Percentiles rank a stretch among this genome's conserved stretches.
Conservation (phyloP, 2,329 filamentous ascomycete genomes). For the Neocatenulostroma microsporum region DNA sequence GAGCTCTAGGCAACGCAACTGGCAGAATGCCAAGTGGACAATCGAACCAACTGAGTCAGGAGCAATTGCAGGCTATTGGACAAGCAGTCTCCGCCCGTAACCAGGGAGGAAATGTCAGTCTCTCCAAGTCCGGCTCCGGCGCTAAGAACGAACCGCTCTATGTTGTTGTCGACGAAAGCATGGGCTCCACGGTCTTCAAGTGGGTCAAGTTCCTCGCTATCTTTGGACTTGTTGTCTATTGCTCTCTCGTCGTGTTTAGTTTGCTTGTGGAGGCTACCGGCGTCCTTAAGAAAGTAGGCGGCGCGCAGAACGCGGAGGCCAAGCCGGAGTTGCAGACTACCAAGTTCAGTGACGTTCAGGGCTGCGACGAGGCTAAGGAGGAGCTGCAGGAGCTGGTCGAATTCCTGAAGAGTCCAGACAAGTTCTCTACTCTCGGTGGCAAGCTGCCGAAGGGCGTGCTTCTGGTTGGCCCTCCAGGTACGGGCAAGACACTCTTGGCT, state of each 20-base stretch:
- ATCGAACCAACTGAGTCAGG: slow-evolving; percentile 43
- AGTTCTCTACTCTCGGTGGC: slow-evolving; percentile 87
- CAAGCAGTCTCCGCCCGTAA: slow-evolving; percentile 71
- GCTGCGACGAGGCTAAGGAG: slow-evolving; percentile 96
- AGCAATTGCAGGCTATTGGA: slow-evolving; percentile 68
- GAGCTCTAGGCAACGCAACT: slow-evolving; percentile 14
- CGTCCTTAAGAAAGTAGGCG: slow-evolving; percentile 68
- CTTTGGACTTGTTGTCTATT: slow-evolving; percentile 71
- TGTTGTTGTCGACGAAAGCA: slow-evolving; percentile 88
- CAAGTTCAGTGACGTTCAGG: slow-evolving; percentile 87
- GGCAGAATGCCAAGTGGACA: slow-evolving; percentile 28
- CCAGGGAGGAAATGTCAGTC: slow-evolving; percentile 58
- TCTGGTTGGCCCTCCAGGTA: slow-evolving; percentile 89
- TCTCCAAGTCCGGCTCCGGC: slow-evolving; percentile 53
- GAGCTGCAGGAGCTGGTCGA: slow-evolving; percentile 96
- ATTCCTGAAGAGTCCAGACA: slow-evolving; percentile 86
- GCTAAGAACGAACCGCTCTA: slow-evolving; percentile 79
- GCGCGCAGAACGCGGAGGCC: slow-evolving; percentile 67
- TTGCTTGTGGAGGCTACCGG: slow-evolving; percentile 76
- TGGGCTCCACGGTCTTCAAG: slow-evolving; percentile 71
- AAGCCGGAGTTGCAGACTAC: slow-evolving; percentile 89
- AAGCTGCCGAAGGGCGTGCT: slow-evolving; percentile 96
- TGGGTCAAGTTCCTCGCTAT: slow-evolving; percentile 82
- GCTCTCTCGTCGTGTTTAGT: slow-evolving; percentile 69
- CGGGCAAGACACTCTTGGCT: slow-evolving; percentile 92